Evolutionary conservation across 306 rosid genomes (phyloP), one percentile per base, ranked within the genome.

Genomic region (Prunus dulcis): DNA sequence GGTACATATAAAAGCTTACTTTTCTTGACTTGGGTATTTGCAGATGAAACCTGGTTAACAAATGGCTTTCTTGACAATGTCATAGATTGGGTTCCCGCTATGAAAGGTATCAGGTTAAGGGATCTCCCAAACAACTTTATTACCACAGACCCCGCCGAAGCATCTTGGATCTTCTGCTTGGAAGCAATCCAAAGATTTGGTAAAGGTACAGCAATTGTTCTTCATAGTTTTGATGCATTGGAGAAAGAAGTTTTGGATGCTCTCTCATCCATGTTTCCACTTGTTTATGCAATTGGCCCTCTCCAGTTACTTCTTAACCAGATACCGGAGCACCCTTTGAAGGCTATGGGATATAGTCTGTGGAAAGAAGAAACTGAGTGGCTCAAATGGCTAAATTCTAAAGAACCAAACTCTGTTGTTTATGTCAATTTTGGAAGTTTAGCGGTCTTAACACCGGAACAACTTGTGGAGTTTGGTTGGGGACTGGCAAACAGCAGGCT

Each of bases 351-450:
- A 32, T 76, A 25, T 12, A 76, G 67, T 56, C 72, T 76, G 5
- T 56, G 67, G 80, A 67, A 67, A 27, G 74, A 76, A 46, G 74
- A 56, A 25, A 43, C 67, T 25, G 74, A 76, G 49, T 76, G 80
- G 18, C 67, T 76, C 61, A 1, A 67, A 43, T 76, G 80, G 80
- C 74, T 76, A 6, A 25, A 56, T 25, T 32, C 68, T 0, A 76
- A 55, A 46, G 56, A 23, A 67, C 68, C 67, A 6, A 76, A 55
- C 30, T 76, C 73, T 1, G 73, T 75, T 3, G 17, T 66, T 20
- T 76, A 76, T 45, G 80, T 76, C 34, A 76, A 76, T 19, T 76
- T 76, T 41, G 80, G 80, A 1, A 76, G 80, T 49, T 6, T 56
- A 11, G 4, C 38, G 14, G n/a, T 55, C 10, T 0, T 76, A 14